Conservation (phyloP, 1,284 basidiomycete species). For the Schizophyllum commune region DNA sequence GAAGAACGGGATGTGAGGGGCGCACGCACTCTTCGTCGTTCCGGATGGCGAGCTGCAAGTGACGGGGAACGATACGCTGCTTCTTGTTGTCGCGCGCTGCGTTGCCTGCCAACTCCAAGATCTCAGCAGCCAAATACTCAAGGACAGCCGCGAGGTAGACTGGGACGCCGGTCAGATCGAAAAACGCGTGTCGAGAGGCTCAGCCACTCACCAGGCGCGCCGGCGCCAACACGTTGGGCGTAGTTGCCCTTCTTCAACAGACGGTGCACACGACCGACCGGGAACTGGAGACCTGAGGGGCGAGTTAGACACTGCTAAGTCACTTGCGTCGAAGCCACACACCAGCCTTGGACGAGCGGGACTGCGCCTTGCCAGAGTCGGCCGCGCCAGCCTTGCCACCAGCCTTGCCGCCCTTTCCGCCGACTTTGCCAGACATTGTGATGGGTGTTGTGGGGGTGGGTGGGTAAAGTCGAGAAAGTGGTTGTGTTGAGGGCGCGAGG, state of each 20-base stretch:
- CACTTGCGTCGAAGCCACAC: not conserved
- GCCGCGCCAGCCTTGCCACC: slow-evolving; percentile 45
- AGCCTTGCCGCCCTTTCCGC: slow-evolving; percentile 13
- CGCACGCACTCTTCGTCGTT: slow-evolving; percentile 70
- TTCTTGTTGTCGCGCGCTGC: slow-evolving; percentile 81
- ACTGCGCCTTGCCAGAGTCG: slow-evolving; percentile 53
- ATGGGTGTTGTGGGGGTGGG: not conserved
- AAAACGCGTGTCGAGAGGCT: not conserved
- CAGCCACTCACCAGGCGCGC: slow-evolving; percentile 61
- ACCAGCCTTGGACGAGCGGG: slow-evolving; percentile 58
- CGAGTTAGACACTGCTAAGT: not conserved
- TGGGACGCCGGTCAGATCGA: slow-evolving; percentile 16
- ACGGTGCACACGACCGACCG: slow-evolving; percentile 85
- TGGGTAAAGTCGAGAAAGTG: not conserved
- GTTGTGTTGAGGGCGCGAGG: not conserved
- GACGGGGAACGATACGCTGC: slow-evolving; percentile 85
- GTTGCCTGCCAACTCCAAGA: slow-evolving; percentile 85
- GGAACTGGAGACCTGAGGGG: slow-evolving; percentile 35
- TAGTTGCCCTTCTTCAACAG: slow-evolving; percentile 49
- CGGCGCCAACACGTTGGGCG: slow-evolving; percentile 49
- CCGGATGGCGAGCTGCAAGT: slow-evolving; percentile 83
- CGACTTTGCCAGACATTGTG: slow-evolving; percentile 5
- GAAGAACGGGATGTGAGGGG: not conserved
- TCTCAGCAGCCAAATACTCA: slow-evolving; percentile 84
- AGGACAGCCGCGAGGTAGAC: slow-evolving; percentile 76